A percentile compares a stretch with the other conserved stretches of the same genome.
phyloP scores from a whole-genome alignment of 202 grass and related monocot species.

The Eragrostis tef region DNA sequence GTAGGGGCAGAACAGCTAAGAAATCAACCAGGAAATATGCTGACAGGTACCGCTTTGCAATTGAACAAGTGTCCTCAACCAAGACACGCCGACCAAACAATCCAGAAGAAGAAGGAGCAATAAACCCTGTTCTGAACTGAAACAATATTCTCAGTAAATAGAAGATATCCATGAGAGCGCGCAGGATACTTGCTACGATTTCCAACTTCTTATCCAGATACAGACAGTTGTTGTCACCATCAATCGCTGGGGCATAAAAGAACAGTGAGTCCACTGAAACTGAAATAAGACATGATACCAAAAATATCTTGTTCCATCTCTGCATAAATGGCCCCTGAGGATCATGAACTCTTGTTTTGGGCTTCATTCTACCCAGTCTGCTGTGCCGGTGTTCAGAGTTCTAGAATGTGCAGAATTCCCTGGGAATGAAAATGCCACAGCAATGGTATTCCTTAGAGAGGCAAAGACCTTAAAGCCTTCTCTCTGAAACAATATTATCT shows the following conservation, averaged over 20 bases:
- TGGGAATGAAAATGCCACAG: slow-evolving; percentile 65
- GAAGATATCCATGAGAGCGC: slow-evolving; percentile 81
- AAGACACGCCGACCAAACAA: slow-evolving; percentile 80
- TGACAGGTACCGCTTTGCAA: slow-evolving; percentile 75
- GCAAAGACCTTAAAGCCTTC: slow-evolving; percentile 47
- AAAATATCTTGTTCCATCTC: slow-evolving; percentile 97
- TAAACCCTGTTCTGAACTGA: slow-evolving; percentile 94
- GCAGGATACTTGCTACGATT: slow-evolving; percentile 69
- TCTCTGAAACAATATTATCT: slow-evolving; percentile 56
- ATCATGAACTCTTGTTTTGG: slow-evolving; percentile 66
- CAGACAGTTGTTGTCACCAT: slow-evolving; percentile 56
- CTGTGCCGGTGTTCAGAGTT: slow-evolving; percentile 49
- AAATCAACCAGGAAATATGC: slow-evolving; percentile 80
- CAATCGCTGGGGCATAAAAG: slow-evolving; percentile 78
- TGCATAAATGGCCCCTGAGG: slow-evolving; percentile 89
- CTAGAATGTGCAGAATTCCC: slow-evolving; percentile 58
- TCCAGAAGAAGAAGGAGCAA: slow-evolving; percentile 83
- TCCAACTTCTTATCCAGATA: slow-evolving; percentile 73
- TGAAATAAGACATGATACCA: slow-evolving; percentile 84
- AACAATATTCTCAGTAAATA: slow-evolving; percentile 86
- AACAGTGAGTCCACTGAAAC: slow-evolving; percentile 83
- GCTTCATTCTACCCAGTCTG: slow-evolving; percentile 38
- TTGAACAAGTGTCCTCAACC: slow-evolving; percentile 61
- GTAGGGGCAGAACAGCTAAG: slow-evolving; percentile 84
- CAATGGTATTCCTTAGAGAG: slow-evolving; percentile 48